Evolutionary conservation across 345 rosid genomes (phyloP).

Genomic region (Syzygium aromaticum): DNA sequence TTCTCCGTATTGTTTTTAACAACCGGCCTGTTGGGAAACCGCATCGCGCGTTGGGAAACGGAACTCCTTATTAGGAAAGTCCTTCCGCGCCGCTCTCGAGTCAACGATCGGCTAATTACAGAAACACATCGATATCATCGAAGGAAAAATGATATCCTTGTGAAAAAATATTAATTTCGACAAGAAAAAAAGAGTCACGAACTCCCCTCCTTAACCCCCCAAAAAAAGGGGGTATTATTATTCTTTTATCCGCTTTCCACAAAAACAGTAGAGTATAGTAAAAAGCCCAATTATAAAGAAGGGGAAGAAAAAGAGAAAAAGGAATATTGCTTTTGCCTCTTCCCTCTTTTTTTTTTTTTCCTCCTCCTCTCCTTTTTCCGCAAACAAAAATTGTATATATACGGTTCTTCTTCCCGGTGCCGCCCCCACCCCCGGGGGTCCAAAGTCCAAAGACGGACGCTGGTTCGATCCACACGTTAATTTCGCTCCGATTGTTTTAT

Average conservation of each 20-base stretch:
- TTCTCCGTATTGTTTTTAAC: accelerated
- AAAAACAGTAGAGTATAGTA: background rate
- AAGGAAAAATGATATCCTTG: background rate
- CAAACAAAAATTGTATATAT: background rate
- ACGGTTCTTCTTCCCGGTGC: background rate
- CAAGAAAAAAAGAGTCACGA: background rate
- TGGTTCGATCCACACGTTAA: background rate
- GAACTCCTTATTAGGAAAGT: background rate
- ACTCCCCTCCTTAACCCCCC: background rate
- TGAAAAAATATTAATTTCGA: background rate
- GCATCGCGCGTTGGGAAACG: accelerated
- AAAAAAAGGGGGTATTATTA: background rate
- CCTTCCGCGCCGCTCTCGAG: background rate
- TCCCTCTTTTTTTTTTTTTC: background rate
- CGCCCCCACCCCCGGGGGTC: background rate
- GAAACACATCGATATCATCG: background rate
- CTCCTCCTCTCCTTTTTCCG: too few relatives aligned
- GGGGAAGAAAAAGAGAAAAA: background rate
- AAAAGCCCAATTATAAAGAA: background rate
- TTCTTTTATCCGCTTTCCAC: background rate
- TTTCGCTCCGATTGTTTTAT: too few relatives aligned
- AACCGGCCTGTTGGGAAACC: accelerated
- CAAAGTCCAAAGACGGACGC: background rate
- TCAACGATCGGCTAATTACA: background rate
- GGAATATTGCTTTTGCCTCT: background rate